Percentiles rank a stretch among this genome's conserved stretches.
Evolutionary conservation across 768 basidiomycete genomes (phyloP).

Genomic region (Lactarius psammicola): DNA sequence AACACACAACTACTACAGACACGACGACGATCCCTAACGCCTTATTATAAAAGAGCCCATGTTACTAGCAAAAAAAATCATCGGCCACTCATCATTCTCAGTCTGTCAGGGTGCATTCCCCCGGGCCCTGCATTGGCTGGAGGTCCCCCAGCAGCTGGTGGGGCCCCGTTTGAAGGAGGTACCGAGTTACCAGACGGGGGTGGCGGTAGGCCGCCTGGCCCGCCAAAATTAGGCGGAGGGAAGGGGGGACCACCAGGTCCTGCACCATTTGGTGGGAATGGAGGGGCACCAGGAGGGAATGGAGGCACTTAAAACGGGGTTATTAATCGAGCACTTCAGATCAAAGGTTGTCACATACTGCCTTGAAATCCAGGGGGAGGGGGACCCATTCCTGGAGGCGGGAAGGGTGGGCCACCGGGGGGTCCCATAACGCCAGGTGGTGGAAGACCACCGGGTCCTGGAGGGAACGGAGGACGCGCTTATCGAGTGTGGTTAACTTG

Average conservation of each 20-base stretch:
- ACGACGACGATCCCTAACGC: not conserved
- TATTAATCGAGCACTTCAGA: not conserved
- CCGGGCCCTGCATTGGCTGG: constrained; percentile 44
- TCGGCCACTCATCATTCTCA: constrained; percentile 65
- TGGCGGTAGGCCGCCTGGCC: constrained; percentile 31
- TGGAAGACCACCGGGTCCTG: constrained; percentile 47
- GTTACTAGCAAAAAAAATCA: constrained; percentile 6
- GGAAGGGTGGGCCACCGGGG: constrained; percentile 72
- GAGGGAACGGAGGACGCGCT: constrained; percentile 70
- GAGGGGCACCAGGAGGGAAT: constrained; percentile 46
- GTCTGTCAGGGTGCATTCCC: constrained; percentile 82
- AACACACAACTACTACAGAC: not conserved
- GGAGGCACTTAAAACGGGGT: constrained; percentile 37
- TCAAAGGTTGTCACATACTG: constrained; percentile 38
- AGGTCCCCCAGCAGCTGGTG: constrained; percentile 13
- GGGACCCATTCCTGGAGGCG: constrained; percentile 51
- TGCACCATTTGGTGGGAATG: constrained; percentile 41
- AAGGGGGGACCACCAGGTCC: constrained; percentile 32
- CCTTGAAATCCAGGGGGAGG: constrained; percentile 46
- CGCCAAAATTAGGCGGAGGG: constrained; percentile 39
- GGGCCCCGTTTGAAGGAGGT: constrained; percentile 11
- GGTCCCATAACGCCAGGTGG: constrained; percentile 50
- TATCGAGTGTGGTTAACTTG: constrained; percentile 7
- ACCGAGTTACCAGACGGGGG: constrained; percentile 17
- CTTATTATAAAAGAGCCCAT: not conserved